phyloP scores from a whole-genome alignment of 495 filamentous ascomycete genomes.

The Terfezia boudieri region DNA sequence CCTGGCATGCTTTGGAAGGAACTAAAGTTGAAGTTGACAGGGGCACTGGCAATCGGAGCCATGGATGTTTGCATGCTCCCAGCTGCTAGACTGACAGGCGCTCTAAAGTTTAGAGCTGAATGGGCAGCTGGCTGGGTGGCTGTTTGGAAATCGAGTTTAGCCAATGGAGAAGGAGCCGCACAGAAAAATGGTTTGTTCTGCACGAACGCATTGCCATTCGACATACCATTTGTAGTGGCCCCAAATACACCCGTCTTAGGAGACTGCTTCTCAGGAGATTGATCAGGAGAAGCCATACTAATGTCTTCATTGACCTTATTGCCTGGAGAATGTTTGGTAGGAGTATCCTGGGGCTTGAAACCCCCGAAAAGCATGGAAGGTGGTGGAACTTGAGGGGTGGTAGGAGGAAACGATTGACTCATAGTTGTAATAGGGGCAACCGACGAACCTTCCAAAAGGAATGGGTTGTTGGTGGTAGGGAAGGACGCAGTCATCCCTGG shows the following conservation, averaged over 20 bases:
- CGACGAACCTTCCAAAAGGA: not conserved
- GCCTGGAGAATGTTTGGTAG: not conserved
- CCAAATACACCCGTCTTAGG: not conserved
- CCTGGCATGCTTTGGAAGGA: no score
- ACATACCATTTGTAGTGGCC: not conserved
- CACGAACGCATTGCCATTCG: not conserved
- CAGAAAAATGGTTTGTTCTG: not conserved
- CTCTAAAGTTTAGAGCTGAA: no score
- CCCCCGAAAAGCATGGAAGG: not conserved
- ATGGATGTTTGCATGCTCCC: no score
- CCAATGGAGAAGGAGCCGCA: not conserved
- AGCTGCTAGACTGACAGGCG: no score
- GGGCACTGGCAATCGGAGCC: no score
- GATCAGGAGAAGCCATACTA: not conserved
- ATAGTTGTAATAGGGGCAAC: not conserved
- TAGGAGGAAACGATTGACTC: not conserved
- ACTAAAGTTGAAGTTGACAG: no score
- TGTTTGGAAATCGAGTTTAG: no score
- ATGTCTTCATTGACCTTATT: not conserved
- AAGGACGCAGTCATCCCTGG: not conserved
- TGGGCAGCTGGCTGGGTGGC: no score
- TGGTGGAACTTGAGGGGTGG: not conserved
- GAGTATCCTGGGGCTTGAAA: not conserved
- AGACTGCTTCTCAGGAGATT: not conserved
- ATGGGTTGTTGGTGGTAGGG: not conserved